Evolutionary conservation across 257 asterid genomes (phyloP).

Genomic region (Leonotis leonurus): DNA sequence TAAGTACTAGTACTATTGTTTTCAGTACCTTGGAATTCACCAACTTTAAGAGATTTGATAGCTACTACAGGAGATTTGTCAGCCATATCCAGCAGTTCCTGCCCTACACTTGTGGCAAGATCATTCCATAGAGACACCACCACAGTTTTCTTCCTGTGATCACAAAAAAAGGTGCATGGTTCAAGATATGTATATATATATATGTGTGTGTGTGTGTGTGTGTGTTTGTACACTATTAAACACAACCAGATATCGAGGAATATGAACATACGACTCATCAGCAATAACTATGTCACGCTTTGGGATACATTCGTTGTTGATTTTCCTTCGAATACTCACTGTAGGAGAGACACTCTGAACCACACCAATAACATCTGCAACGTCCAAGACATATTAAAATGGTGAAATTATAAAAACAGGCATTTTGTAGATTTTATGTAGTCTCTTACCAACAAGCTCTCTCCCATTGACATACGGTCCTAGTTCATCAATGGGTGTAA

Average conservation of each 20-base stretch:
- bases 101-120: constrained; percentile 51
- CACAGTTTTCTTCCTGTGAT: constrained; percentile 72
- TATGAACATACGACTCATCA: constrained; percentile 65
- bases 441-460: constrained; percentile 76
- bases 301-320: constrained; percentile 61
- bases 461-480: constrained; percentile 84
- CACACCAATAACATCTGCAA: constrained; percentile 86
- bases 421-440: neutral
- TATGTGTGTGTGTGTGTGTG: no score
- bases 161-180: neutral
- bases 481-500: constrained; percentile 78
- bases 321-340: constrained; percentile 74
- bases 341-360: constrained; percentile 78
- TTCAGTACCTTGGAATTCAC: constrained; percentile 76
- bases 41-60: constrained; percentile 79
- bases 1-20: neutral
- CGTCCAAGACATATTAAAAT: neutral
- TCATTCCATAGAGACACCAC: constrained; percentile 61
- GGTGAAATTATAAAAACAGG: neutral
- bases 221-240: no score
- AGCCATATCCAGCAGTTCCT: constrained; percentile 67
- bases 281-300: constrained; percentile 94
- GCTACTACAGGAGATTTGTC: constrained; percentile 90
- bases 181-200: neutral
- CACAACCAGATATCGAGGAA: neutral